These are phyloP conservation scores for Sphaerosporella brunnea DNA, from an alignment of 495 filamentous ascomycete genomes.

Conservation along the genomic window DNA sequence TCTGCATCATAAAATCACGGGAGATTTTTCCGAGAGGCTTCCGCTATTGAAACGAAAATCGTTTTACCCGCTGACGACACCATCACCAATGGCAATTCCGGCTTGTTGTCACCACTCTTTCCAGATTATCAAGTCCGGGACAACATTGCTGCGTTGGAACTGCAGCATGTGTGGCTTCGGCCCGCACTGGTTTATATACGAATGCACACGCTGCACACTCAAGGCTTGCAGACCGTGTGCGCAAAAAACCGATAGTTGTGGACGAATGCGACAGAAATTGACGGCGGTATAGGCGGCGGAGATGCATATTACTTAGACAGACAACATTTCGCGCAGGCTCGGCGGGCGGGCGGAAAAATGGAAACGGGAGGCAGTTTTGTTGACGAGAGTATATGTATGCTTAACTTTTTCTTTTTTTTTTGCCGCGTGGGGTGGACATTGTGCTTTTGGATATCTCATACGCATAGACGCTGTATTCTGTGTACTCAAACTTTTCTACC, in stretches of 20 bases:
- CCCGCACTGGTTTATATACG: slow-evolving; percentile 67
- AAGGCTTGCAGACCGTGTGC: slow-evolving; percentile 55
- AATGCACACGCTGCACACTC: slow-evolving; percentile 60
- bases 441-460: no score
- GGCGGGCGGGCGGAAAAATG: neutral
- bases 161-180: slow-evolving; percentile 61
- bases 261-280: neutral
- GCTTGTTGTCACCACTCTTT: slow-evolving; percentile 50
- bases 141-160: slow-evolving; percentile 55
- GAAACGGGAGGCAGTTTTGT: no score
- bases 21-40: no score
- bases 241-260: slow-evolving; percentile 18
- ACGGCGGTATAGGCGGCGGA: neutral
- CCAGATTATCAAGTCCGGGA: slow-evolving; percentile 62
- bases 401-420: no score
- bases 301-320: neutral
- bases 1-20: no score
- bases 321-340: neutral
- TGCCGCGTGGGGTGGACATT: no score
- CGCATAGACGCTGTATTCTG: no score
- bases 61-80: slow-evolving; percentile 9
- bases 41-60: no score
- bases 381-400: no score
- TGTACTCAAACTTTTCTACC: no score
- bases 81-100: slow-evolving; percentile 41